These are phyloP conservation scores for Magnaporthales sp. DNA, from an alignment of 2,329 filamentous ascomycete species.

Conservation along the genomic window DNA sequence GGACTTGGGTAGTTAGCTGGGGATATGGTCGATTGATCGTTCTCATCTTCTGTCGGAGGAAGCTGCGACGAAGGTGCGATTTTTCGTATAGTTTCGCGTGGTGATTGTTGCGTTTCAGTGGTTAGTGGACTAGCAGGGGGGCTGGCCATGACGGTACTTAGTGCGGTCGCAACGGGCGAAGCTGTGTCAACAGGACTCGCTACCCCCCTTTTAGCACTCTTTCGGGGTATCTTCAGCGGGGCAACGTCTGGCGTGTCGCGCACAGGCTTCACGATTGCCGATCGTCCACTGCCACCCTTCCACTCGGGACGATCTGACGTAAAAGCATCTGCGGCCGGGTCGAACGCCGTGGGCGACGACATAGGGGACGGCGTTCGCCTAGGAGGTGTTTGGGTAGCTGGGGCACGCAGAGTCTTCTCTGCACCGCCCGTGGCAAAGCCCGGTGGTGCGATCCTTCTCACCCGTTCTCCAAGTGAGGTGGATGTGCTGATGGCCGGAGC, in stretches of 20 bases:
- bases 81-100: conserved; percentile 22
- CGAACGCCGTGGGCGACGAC: conserved; percentile 19
- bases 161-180: conserved; percentile 9
- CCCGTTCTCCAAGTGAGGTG: conserved; percentile 33
- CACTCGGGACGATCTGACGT: conserved; percentile 46
- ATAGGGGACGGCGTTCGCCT: conserved; percentile 14
- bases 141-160: conserved; percentile 12
- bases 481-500: conserved; percentile 1
- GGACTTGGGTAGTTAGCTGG: conserved; percentile 27
- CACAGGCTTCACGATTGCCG: conserved; percentile 54
- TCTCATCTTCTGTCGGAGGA: conserved; percentile 7
- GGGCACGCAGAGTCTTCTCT: background rate
- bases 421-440: conserved; percentile 19
- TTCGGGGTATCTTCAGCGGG: conserved; percentile 47
- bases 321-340: conserved; percentile 26
- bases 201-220: conserved; percentile 32
- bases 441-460: conserved; percentile 25
- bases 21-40: background rate
- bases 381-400: background rate
- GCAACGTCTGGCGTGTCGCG: conserved; percentile 48
- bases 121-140: conserved; percentile 20
- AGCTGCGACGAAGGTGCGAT: conserved; percentile 25
- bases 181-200: conserved; percentile 12
- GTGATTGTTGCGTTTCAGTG: conserved; percentile 17
- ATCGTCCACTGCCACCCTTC: conserved; percentile 65